Evolutionary conservation across 108 stramenopile genomes (phyloP), one percentile per base, ranked within the genome.

Genomic region (Skeletonema costatum): DNA sequence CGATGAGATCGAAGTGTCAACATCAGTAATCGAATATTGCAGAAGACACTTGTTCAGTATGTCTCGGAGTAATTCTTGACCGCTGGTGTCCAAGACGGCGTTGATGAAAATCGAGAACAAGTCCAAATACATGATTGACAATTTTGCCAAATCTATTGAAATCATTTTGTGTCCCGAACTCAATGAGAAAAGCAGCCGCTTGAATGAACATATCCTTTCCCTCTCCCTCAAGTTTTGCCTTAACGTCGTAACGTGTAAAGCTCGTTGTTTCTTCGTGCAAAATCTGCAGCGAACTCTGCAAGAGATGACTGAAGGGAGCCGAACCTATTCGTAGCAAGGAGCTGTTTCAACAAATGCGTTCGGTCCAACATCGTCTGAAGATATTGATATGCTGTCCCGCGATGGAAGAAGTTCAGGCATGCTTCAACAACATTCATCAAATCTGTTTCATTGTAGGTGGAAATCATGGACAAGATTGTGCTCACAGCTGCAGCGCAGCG

Each of bases 21-120:
- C 3, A 4, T 16, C 0, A 51, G 50, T 51, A 4, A 51, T 51
- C 6, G 62, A 63, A 21, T 38, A 36, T 14, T 63, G 62, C 14
- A 63, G 36, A n/a, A 63, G 62, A 29, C 62, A 63, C 38, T 63
- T 63, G 62, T 63, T 63, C 2, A 63, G 62, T 32, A 63, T n/a
- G 8, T 63, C 62, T 4, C n/a, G 31, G 0, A 63, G 50, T n/a
- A 51, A 19, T 19, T 2, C 50, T 51, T 3, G 17, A 19, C 50
- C 50, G 12, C 50, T 51, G 3, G 5, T n/a, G 50, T 2, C 17
- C 50, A 51, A 6, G 50, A 51, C 19, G 12, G 50, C 50, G 17
- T 51, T 4, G 2, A 51, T 19, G 50, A 51, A 51, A 19, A 19
- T 0, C 17, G 50, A 51, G 50, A 51, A 51, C 17, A 51, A 3